Evolutionary conservation across 208 protist species (phyloP).

Genomic region (Trypanosoma avium): DNA sequence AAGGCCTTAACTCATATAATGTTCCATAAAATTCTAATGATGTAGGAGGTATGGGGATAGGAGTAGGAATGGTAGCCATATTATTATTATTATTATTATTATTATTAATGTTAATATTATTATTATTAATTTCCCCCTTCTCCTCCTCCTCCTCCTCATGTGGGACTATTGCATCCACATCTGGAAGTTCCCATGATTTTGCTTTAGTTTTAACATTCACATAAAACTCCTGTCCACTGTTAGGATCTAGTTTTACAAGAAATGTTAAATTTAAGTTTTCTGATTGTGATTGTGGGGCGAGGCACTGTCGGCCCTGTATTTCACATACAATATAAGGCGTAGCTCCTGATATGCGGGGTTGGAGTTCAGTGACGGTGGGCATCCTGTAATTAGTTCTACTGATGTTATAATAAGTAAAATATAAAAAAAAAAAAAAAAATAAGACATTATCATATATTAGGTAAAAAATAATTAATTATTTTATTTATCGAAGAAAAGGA

Average conservation of each 20-base stretch:
- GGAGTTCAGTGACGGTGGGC: constrained; percentile 13
- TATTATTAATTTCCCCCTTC: neutral
- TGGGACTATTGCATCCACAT: constrained; percentile 1
- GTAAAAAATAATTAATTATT: too few species aligned
- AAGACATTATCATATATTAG: too few species aligned
- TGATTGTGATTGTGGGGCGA: constrained; percentile 21
- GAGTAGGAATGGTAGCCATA: too few species aligned
- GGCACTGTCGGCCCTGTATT: constrained; percentile 20
- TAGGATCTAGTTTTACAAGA: constrained; percentile 20
- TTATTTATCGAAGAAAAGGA: neutral
- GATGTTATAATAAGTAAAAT: neutral
- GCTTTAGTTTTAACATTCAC: constrained; percentile 19
- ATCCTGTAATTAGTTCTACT: too few species aligned
- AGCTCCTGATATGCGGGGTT: constrained; percentile 16
- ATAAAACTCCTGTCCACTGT: constrained; percentile 27
- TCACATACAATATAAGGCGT: constrained; percentile 27
- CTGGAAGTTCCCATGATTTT: constrained; percentile 24
- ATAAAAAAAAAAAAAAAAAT: neutral
- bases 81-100: too few species aligned
- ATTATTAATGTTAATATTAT: too few species aligned
- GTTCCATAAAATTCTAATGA: neutral
- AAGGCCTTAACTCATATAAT: constrained; percentile 7
- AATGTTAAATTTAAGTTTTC: constrained; percentile 15
- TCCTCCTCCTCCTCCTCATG: neutral
- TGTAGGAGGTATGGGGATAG: neutral